Percentiles rank a stretch among this genome's conserved stretches.
phyloP scores from a whole-genome alignment of 139 green algal genomes.

The Micractinium sp. region DNA sequence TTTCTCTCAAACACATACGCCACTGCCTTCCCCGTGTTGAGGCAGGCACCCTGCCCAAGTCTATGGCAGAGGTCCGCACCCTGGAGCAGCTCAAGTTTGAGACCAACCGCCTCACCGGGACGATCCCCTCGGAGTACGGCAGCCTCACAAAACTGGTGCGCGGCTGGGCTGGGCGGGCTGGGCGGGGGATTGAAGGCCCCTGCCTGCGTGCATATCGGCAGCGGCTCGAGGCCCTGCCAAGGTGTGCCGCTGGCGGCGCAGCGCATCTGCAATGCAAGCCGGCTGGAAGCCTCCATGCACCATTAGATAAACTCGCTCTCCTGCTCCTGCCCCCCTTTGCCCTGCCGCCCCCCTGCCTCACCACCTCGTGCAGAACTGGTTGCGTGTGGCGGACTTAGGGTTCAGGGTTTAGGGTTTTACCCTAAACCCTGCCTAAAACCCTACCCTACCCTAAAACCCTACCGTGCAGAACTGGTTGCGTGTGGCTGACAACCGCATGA shows the following conservation, averaged over 20 bases:
- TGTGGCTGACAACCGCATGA: slow-evolving; percentile 12
- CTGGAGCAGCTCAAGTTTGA: slow-evolving; percentile 44
- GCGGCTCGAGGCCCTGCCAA: too few species aligned
- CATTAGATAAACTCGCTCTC: neutral
- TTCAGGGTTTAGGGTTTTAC: too few species aligned
- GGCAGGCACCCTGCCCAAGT: slow-evolving; percentile 38
- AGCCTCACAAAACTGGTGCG: slow-evolving; percentile 8
- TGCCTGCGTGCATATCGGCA: too few species aligned
- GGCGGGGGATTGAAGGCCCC: too few species aligned
- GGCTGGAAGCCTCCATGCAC: too few species aligned
- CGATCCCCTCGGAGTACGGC: neutral
- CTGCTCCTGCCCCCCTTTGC: neutral
- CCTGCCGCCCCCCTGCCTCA: neutral
- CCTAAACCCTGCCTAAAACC: too few species aligned
- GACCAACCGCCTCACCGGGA: neutral
- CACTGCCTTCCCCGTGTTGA: neutral
- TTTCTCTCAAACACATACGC: neutral
- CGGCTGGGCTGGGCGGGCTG: neutral
- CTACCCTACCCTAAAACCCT: too few species aligned
- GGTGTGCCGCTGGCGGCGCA: too few species aligned
- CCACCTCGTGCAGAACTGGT: neutral
- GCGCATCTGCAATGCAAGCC: too few species aligned
- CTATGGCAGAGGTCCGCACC: slow-evolving; percentile 19
- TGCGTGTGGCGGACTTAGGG: slow-evolving; percentile 33
- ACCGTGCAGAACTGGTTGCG: slow-evolving; percentile 17